Evolutionary conservation across 345 rosid genomes (phyloP).

Genomic region (Angophora floribunda): DNA sequence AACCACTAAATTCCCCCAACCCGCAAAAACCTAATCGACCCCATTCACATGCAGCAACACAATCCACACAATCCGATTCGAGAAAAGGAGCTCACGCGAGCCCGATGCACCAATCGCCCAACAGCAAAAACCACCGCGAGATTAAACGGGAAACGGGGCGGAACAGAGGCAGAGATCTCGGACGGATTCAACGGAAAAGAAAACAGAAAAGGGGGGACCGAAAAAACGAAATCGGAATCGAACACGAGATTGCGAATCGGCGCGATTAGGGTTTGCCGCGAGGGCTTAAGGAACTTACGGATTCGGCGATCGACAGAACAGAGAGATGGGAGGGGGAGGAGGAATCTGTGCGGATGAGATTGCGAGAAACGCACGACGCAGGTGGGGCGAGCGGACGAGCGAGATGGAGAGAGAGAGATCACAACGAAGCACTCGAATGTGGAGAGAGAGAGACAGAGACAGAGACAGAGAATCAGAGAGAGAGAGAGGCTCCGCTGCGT

Average conservation of each 20-base stretch:
- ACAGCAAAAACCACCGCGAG: neutral
- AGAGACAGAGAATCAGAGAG: neutral
- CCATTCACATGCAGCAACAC: neutral
- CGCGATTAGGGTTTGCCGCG: conserved; percentile 12
- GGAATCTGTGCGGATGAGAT: conserved; percentile 25
- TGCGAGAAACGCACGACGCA: conserved; percentile 2
- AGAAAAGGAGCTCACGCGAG: neutral
- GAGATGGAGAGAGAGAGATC: neutral
- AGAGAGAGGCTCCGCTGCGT: neutral
- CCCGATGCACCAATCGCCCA: neutral
- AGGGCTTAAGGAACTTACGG: neutral
- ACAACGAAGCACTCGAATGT: conserved; percentile 1
- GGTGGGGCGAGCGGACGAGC: neutral
- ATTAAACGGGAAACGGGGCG: neutral
- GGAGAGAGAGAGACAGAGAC: neutral
- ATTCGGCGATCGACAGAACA: neutral
- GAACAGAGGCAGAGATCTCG: neutral
- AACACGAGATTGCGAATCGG: neutral
- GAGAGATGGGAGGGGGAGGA: conserved; percentile 20
- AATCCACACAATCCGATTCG: neutral
- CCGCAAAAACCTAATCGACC: neutral
- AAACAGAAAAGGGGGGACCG: too few species aligned
- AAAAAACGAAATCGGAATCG: conserved; percentile 8
- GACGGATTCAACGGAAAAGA: neutral
- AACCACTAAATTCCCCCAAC: neutral